Evolutionary conservation across 75 land plant species (phyloP).

Genomic region (Isoetes taiwanensis): DNA sequence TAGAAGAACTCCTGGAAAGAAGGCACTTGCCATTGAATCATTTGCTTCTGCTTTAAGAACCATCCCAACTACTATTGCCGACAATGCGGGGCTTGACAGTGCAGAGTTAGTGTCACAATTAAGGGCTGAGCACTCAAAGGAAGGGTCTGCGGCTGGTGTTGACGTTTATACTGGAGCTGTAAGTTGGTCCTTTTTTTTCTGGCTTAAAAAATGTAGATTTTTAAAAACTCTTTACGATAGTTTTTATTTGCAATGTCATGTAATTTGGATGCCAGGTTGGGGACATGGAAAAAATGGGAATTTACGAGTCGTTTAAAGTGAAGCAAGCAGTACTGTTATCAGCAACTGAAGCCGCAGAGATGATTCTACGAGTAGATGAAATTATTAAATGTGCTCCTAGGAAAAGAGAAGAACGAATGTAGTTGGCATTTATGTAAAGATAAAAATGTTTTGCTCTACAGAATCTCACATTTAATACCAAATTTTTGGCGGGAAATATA

Average conservation of each 20-base stretch:
- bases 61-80: slow-evolving; percentile 83
- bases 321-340: slow-evolving; percentile 89
- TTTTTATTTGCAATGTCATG: not conserved
- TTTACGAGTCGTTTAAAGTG: slow-evolving; percentile 89
- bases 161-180: slow-evolving; percentile 89
- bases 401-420: slow-evolving; percentile 86
- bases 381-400: slow-evolving; percentile 95
- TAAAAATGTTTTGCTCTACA: no score
- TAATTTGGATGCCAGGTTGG: slow-evolving; percentile 50
- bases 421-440: no score
- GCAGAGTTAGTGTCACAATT: slow-evolving; percentile 81
- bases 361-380: slow-evolving; percentile 94
- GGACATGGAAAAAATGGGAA: slow-evolving; percentile 81
- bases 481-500: no score
- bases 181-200: slow-evolving; percentile 14
- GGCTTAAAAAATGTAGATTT: not conserved
- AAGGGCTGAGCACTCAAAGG: slow-evolving; percentile 85
- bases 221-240: not conserved
- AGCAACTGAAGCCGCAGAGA: slow-evolving; percentile 96
- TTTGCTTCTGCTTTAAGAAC: slow-evolving; percentile 68
- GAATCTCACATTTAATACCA: no score
- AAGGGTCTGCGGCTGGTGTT: slow-evolving; percentile 53
- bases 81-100: slow-evolving; percentile 93
- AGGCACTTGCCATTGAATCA: slow-evolving; percentile 87
- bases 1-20: slow-evolving; percentile 83